A percentile compares a stretch with the other conserved stretches of the same genome.
phyloP scores from a whole-genome alignment of 1,139 yeast species.

The Kodamaea fungicola region DNA sequence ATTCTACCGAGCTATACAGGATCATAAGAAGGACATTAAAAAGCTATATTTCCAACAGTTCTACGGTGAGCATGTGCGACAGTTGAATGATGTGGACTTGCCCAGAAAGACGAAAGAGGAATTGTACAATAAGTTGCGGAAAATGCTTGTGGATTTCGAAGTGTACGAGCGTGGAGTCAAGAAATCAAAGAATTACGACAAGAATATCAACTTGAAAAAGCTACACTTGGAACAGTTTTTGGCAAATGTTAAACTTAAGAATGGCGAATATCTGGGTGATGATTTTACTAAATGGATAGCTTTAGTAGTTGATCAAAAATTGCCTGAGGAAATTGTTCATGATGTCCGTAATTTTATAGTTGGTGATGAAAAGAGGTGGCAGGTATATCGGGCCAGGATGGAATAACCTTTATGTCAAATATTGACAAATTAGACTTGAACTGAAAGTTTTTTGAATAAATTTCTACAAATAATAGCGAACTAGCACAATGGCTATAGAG shows the following conservation, averaged over 20 bases:
- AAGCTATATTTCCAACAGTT: constrained; percentile 27
- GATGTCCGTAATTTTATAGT: constrained; percentile 36
- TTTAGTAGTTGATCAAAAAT: constrained; percentile 17
- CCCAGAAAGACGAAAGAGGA: constrained; percentile 18
- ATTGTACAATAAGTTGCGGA: constrained; percentile 21
- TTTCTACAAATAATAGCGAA: too few species aligned
- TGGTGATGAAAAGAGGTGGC: constrained; percentile 40
- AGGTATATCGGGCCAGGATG: constrained; percentile 20
- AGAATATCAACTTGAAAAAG: constrained; percentile 27
- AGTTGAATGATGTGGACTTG: constrained; percentile 14
- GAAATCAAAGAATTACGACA: constrained; percentile 12
- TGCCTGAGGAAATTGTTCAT: constrained; percentile 25
- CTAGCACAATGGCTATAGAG: too few species aligned
- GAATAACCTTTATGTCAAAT: background rate
- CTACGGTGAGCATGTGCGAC: constrained; percentile 15
- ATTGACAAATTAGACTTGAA: too few species aligned
- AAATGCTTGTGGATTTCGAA: constrained; percentile 24
- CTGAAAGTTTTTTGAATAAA: too few species aligned
- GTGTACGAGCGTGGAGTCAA: constrained; percentile 23
- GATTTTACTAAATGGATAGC: constrained; percentile 30
- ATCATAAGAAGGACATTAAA: constrained; percentile 28
- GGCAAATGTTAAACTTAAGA: background rate
- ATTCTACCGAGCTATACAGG: constrained; percentile 27
- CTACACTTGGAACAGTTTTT: constrained; percentile 20
- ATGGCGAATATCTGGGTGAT: background rate